Percentiles rank a stretch among this genome's conserved stretches.
Evolutionary conservation across 2,329 filamentous ascomycete species (phyloP).

Genomic region (Apiospora malaysiana): DNA sequence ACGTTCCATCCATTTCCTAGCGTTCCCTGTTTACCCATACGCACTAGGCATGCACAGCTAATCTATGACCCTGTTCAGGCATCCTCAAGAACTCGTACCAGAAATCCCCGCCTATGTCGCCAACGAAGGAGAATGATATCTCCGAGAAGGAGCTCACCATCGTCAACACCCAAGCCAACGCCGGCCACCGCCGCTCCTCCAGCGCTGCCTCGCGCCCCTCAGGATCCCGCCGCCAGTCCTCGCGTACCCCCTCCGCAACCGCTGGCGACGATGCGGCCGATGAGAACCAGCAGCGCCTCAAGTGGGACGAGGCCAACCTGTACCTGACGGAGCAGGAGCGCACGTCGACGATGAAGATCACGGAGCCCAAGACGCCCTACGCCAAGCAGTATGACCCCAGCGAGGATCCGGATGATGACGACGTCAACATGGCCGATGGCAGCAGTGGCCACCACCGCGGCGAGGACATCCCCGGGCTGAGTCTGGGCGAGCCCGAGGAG

Average conservation of each 20-base stretch:
- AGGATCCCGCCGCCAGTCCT: conserved; percentile 76
- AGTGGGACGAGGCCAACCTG: conserved; percentile 98
- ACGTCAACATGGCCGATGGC: conserved; percentile 67
- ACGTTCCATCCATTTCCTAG: conserved; percentile 21
- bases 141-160: conserved; percentile 89
- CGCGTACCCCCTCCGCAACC: conserved; percentile 51
- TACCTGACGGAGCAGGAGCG: conserved; percentile 97
- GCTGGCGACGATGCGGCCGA: conserved; percentile 51
- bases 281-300: conserved; percentile 75
- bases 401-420: conserved; percentile 86
- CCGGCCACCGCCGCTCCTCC: conserved; percentile 84
- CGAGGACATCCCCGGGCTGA: conserved; percentile 89
- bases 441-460: conserved; percentile 40
- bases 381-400: conserved; percentile 88
- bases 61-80: conserved; percentile 55
- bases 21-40: not conserved
- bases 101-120: conserved; percentile 18
- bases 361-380: conserved; percentile 97
- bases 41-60: conserved; percentile 5
- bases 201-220: conserved; percentile 69
- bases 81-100: conserved; percentile 80
- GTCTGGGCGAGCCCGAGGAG: conserved; percentile 91
- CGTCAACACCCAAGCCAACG: conserved; percentile 93
- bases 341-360: conserved; percentile 97
- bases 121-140: conserved; percentile 52